Evolutionary conservation across 495 filamentous ascomycete genomes (phyloP).

Genomic region (Penicillium goetzii): DNA sequence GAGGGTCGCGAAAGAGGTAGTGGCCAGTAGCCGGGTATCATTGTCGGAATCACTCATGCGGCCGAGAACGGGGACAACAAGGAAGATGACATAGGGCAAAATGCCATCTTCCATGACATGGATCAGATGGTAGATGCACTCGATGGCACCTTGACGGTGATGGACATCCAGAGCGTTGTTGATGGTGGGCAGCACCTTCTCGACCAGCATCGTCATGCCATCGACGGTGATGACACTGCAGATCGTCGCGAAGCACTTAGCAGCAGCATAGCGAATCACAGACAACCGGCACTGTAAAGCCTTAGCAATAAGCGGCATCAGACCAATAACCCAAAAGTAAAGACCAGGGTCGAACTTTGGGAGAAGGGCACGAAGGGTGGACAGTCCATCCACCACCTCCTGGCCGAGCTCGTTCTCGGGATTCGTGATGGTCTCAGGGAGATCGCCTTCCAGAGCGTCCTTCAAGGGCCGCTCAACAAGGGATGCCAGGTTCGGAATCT

Average conservation of each 20-base stretch:
- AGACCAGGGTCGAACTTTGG: conserved; percentile 78
- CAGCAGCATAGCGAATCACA: conserved; percentile 92
- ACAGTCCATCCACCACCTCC: conserved; percentile 90
- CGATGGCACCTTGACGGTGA: conserved; percentile 88
- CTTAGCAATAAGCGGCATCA: conserved; percentile 86
- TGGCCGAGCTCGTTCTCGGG: conserved; percentile 77
- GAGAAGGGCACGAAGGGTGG: conserved; percentile 85
- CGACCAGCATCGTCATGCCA: conserved; percentile 93
- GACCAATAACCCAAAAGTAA: conserved; percentile 73
- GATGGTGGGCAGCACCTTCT: conserved; percentile 88
- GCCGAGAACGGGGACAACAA: conserved; percentile 96
- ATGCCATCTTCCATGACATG: conserved; percentile 98
- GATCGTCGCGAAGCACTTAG: conserved; percentile 95
- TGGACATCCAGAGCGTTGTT: conserved; percentile 84
- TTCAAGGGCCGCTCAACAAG: conserved; percentile 82
- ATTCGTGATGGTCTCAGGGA: conserved; percentile 70
- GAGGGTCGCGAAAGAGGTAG: conserved; percentile 93
- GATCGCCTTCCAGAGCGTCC: conserved; percentile 70
- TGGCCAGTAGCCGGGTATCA: conserved; percentile 90
- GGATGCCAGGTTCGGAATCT: conserved; percentile 75
- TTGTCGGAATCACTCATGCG: conserved; percentile 99
- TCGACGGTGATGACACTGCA: conserved; percentile 94
- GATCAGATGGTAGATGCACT: conserved; percentile 93
- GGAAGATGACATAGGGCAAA: conserved; percentile 96
- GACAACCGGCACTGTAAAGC: conserved; percentile 84